These are phyloP conservation scores for Trametopsis cervina DNA, from an alignment of 768 basidiomycete species.

Conservation along the genomic window DNA sequence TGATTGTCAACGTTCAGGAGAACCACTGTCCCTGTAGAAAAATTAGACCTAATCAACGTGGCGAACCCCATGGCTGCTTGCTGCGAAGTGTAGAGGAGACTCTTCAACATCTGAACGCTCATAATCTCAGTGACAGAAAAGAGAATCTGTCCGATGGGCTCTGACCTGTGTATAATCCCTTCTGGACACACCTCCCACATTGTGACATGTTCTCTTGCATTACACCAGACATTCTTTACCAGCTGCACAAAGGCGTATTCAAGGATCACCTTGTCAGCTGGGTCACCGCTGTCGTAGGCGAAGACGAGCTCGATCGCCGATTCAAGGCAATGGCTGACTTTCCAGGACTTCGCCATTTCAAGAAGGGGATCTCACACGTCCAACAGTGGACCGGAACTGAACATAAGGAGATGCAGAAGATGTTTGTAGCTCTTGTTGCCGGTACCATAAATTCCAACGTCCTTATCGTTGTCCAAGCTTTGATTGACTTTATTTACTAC, in stretches of 20 bases:
- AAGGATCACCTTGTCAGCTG: constrained; percentile 36
- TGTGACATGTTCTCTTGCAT: constrained; percentile 31
- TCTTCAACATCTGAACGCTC: neutral
- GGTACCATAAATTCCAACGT: constrained; percentile 13
- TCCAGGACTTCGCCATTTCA: constrained; percentile 31
- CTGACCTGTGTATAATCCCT: constrained; percentile 12
- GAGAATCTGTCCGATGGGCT: constrained; percentile 2
- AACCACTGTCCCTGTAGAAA: constrained; percentile 7
- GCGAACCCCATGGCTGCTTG: neutral
- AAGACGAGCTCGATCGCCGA: constrained; percentile 26
- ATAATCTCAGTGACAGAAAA: neutral
- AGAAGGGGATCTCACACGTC: constrained; percentile 31
- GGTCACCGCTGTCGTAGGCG: constrained; percentile 18
- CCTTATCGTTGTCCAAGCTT: constrained; percentile 21
- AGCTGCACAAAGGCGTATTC: constrained; percentile 40
- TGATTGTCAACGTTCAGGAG: constrained; percentile 10
- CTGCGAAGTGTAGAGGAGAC: constrained; percentile 1
- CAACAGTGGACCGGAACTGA: constrained; percentile 37
- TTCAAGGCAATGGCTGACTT: constrained; percentile 24
- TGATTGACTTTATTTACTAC: constrained; percentile 35
- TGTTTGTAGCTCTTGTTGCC: constrained; percentile 16
- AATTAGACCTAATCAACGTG: constrained; percentile 1
- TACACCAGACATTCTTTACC: constrained; percentile 37
- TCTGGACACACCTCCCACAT: constrained; percentile 32
- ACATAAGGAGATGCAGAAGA: constrained; percentile 25